Conservation (phyloP, 352 stramenopile genomes). For the Phytopythium chamaehyphon region DNA sequence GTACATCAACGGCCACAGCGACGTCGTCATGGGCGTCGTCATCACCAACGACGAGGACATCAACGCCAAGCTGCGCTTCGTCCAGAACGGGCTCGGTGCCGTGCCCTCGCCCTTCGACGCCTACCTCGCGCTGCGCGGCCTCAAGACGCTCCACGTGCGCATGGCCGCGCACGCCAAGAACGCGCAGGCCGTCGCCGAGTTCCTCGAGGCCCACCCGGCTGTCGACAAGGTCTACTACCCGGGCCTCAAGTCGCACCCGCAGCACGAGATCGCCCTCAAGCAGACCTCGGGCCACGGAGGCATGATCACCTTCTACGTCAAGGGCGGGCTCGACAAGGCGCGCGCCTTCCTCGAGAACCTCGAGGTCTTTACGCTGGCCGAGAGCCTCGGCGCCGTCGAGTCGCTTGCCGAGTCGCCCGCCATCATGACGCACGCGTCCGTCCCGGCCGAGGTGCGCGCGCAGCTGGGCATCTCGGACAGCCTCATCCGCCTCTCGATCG, state of each 20-base stretch:
- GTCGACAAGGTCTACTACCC: conserved; percentile 94
- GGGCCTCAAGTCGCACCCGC: conserved; percentile 84
- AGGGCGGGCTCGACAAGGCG: conserved; percentile 70
- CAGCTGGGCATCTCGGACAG: conserved; percentile 90
- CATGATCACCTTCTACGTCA: conserved; percentile 94
- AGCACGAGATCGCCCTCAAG: conserved; percentile 86
- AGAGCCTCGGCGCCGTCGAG: conserved; percentile 24
- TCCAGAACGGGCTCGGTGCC: conserved; percentile 91
- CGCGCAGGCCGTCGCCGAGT: conserved; percentile 88
- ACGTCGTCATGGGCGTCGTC: conserved; percentile 91
- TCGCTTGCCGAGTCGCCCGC: conserved; percentile 79
- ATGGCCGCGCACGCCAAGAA: conserved; percentile 95
- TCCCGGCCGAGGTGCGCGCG: conserved; percentile 84
- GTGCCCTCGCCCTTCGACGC: conserved; percentile 92
- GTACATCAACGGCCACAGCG: conserved; percentile 96
- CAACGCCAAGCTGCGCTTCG: conserved; percentile 92
- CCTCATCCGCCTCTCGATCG: conserved; percentile 91
- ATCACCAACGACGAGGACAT: conserved; percentile 91
- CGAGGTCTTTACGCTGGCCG: conserved; percentile 92
- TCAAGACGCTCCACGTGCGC: conserved; percentile 94
- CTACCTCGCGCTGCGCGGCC: conserved; percentile 92
- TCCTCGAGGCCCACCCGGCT: conserved; percentile 81
- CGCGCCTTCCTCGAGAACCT: conserved; percentile 92
- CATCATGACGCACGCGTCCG: conserved; percentile 93
- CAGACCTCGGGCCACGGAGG: conserved; percentile 70